A percentile compares a stretch with the other conserved stretches of the same genome.
Conservation (phyloP, 2,329 filamentous ascomycete genomes). For the Didymella pinodella region DNA sequence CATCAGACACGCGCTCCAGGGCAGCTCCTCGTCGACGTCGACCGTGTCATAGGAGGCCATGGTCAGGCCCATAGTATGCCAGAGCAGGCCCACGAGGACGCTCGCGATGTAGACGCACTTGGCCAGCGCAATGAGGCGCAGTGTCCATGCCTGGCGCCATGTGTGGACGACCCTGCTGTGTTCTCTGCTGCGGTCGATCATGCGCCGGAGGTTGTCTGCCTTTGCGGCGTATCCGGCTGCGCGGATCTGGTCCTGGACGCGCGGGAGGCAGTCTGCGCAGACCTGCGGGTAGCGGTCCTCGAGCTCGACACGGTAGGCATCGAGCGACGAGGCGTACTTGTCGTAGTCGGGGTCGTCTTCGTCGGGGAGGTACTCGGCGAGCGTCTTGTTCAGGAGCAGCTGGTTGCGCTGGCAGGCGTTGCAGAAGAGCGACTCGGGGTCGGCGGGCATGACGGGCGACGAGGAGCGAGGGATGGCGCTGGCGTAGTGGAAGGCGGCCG, state of each 20-base stretch:
- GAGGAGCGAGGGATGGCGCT: constrained; percentile 37
- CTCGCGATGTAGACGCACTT: constrained; percentile 52
- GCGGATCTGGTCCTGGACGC: constrained; percentile 73
- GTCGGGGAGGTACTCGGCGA: constrained; percentile 80
- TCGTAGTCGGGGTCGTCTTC: constrained; percentile 72
- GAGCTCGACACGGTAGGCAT: constrained; percentile 73
- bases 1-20: constrained; percentile 31
- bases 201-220: constrained; percentile 78
- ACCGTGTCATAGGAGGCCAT: constrained; percentile 25
- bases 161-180: constrained; percentile 32
- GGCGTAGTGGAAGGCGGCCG: constrained; percentile 33
- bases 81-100: constrained; percentile 44
- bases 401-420: constrained; percentile 87
- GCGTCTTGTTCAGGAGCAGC: constrained; percentile 74
- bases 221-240: constrained; percentile 81
- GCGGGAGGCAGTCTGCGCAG: constrained; percentile 80
- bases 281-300: constrained; percentile 89
- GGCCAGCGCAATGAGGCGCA: constrained; percentile 56
- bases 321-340: constrained; percentile 72
- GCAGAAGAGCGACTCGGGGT: constrained; percentile 67
- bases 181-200: constrained; percentile 68
- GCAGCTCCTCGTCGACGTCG: constrained; percentile 13
- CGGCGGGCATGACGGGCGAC: constrained; percentile 28
- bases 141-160: constrained; percentile 55
- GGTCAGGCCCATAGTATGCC: constrained; percentile 45